A percentile compares a stretch with the other conserved stretches of the same genome.
Conservation (phyloP, 2,329 filamentous ascomycete species). For the Penicillium sp. region DNA sequence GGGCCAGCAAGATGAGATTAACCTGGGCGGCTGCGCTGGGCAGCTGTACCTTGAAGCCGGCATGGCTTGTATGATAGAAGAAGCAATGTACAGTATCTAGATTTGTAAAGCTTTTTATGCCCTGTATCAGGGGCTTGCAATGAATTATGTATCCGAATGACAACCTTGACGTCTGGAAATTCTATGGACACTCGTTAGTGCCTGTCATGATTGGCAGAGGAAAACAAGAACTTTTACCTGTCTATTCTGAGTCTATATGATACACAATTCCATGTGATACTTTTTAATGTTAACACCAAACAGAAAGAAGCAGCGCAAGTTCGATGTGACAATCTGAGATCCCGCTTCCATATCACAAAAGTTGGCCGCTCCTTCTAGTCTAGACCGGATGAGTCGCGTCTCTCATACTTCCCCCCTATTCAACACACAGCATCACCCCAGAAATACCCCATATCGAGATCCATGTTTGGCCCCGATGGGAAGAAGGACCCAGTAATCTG, state of each 20-base stretch:
- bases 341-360: neutral
- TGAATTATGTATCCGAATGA: neutral
- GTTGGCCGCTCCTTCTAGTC: neutral
- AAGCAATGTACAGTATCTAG: neutral
- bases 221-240: conserved; percentile 9
- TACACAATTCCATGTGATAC: conserved; percentile 3
- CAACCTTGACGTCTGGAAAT: neutral
- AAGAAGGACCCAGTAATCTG: conserved; percentile 43
- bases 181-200: neutral
- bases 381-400: neutral
- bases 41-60: neutral
- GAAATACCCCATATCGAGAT: conserved; percentile 35
- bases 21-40: neutral
- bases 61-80: neutral
- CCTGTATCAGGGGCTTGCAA: neutral
- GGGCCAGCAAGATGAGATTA: neutral
- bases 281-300: conserved; percentile 3
- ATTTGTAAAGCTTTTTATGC: neutral
- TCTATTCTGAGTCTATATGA: conserved; percentile 1
- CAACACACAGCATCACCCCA: conserved; percentile 34
- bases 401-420: neutral
- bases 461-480: conserved; percentile 30
- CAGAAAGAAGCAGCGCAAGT: conserved; percentile 1
- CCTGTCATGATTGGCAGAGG: too few relatives aligned
- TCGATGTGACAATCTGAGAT: conserved; percentile 10